phyloP scores from a whole-genome alignment of 305 asterid genomes.

The Striga hermonthica region DNA sequence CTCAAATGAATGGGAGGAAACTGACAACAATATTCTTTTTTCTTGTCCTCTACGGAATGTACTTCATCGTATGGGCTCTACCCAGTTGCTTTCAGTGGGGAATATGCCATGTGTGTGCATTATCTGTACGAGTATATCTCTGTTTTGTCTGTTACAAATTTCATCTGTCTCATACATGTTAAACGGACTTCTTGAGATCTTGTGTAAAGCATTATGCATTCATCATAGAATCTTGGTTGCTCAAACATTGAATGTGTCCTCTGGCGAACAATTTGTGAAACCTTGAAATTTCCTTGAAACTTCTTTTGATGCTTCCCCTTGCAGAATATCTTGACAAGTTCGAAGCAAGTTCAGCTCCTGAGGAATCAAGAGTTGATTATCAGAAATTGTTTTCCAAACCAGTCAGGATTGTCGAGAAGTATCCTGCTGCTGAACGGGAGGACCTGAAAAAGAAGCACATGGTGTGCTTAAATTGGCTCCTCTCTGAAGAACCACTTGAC shows the following conservation, averaged over 20 bases:
- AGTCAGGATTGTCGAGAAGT: slow-evolving; percentile 77
- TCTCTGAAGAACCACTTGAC: slow-evolving; percentile 84
- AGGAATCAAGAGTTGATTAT: slow-evolving; percentile 65
- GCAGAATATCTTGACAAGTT: slow-evolving; percentile 84
- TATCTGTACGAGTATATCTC: neutral
- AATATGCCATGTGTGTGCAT: neutral
- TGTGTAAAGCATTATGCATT: slow-evolving; percentile 15
- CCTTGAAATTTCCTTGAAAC: slow-evolving; percentile 9
- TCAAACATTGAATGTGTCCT: slow-evolving; percentile 16
- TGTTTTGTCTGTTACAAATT: slow-evolving; percentile 9
- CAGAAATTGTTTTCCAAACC: slow-evolving; percentile 84
- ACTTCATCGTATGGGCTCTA: slow-evolving; percentile 11
- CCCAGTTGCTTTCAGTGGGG: slow-evolving; percentile 21
- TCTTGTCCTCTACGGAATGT: slow-evolving; percentile 3
- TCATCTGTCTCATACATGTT: slow-evolving; percentile 15
- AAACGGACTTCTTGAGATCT: neutral
- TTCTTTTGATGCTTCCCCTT: neutral
- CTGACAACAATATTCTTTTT: neutral
- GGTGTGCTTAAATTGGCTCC: slow-evolving; percentile 96
- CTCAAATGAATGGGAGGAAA: too few species aligned
- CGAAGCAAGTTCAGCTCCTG: slow-evolving; percentile 85
- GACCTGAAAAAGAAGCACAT: slow-evolving; percentile 91
- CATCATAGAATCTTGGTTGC: slow-evolving; percentile 8
- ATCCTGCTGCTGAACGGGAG: slow-evolving; percentile 83
- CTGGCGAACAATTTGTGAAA: neutral